These are phyloP conservation scores for Fusarium sp. DNA, from an alignment of 2,329 filamentous ascomycete species.

Conservation along the genomic window DNA sequence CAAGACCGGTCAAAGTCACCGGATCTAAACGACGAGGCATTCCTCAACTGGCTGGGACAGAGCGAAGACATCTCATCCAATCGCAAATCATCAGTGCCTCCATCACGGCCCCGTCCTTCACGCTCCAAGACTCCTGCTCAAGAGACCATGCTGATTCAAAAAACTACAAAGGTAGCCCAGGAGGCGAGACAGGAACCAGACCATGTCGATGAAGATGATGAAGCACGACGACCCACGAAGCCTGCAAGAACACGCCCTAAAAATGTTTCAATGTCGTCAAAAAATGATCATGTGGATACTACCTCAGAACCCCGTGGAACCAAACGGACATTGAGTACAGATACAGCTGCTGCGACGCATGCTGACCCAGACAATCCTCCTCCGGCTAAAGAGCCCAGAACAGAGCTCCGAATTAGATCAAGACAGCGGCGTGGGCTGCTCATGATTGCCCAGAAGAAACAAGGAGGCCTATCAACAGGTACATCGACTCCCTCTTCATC, in stretches of 20 bases:
- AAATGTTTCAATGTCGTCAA: neutral
- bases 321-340: slow-evolving; percentile 15
- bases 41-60: slow-evolving; percentile 23
- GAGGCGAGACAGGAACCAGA: neutral
- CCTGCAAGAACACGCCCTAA: neutral
- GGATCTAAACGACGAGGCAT: slow-evolving; percentile 16
- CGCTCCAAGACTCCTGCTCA: neutral
- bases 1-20: neutral
- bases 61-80: neutral
- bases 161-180: neutral
- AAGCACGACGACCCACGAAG: neutral
- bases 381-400: slow-evolving; percentile 47
- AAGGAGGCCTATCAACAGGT: slow-evolving; percentile 1
- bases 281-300: neutral
- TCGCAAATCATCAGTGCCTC: neutral
- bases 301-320: neutral
- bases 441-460: slow-evolving; percentile 53
- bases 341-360: neutral
- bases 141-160: neutral
- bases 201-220: neutral
- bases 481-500: neutral
- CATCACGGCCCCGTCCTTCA: neutral
- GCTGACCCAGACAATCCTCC: neutral
- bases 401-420: slow-evolving; percentile 58
- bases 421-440: slow-evolving; percentile 59